Evolutionary conservation across 768 basidiomycete species (phyloP).

Genomic region (Psilocybe tampanensis): DNA sequence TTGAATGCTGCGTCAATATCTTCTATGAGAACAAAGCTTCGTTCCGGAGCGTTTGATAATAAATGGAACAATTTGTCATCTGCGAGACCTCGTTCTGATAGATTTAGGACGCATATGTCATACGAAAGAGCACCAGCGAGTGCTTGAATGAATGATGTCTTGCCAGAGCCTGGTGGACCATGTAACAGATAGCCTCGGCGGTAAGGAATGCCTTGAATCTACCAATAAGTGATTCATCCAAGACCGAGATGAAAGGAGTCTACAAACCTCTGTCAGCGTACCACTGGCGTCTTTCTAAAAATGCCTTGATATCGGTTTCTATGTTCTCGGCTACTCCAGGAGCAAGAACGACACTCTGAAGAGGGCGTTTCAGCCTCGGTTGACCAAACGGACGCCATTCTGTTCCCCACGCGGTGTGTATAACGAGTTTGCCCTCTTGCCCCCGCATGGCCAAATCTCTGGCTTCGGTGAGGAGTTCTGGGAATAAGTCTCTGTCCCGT

Average conservation of each 20-base stretch:
- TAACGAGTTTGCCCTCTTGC: conserved; percentile 93
- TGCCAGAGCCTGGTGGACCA: conserved; percentile 97
- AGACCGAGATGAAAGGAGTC: conserved; percentile 37
- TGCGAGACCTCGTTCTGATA: conserved; percentile 93
- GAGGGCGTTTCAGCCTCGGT: conserved; percentile 82
- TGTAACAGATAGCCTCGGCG: conserved; percentile 93
- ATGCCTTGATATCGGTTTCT: conserved; percentile 78
- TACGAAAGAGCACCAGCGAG: conserved; percentile 90
- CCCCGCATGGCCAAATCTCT: conserved; percentile 81
- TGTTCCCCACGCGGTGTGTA: conserved; percentile 95
- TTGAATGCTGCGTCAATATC: conserved; percentile 98
- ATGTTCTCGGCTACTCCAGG: conserved; percentile 83
- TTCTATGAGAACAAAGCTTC: conserved; percentile 94
- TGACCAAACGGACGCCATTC: conserved; percentile 97
- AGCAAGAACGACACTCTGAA: conserved; percentile 87
- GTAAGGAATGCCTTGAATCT: conserved; percentile 89
- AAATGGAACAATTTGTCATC: conserved; percentile 97
- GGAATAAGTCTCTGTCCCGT: conserved; percentile 80
- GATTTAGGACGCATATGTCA: conserved; percentile 94
- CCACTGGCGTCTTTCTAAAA: conserved; percentile 86
- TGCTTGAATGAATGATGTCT: conserved; percentile 98
- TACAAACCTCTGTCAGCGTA: conserved; percentile 91
- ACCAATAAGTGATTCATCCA: neutral
- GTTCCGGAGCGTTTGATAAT: conserved; percentile 89
- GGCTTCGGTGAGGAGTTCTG: conserved; percentile 83